These are phyloP conservation scores for Dacryopinax primogenitus DNA, from an alignment of 768 basidiomycete species.

Conservation along the genomic window DNA sequence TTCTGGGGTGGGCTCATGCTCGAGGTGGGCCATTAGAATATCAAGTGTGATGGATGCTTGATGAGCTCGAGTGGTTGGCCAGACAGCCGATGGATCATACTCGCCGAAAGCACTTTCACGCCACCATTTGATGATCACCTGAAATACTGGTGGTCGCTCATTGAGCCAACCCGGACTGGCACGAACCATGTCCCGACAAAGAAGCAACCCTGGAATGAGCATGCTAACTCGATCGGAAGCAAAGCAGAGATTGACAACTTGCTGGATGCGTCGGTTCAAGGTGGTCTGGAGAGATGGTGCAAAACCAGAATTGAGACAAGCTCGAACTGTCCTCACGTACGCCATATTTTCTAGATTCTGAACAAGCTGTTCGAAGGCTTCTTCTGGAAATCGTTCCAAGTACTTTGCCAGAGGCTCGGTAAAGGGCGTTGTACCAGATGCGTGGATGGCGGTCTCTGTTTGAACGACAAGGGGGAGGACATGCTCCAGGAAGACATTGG, in stretches of 20 bases:
- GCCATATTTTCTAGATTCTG: constrained; percentile 62
- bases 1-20: neutral
- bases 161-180: neutral
- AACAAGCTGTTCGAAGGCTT: constrained; percentile 77
- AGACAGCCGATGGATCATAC: neutral
- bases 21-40: neutral
- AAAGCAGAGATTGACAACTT: neutral
- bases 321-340: constrained; percentile 71
- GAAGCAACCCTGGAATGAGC: neutral
- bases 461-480: constrained; percentile 82
- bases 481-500: constrained; percentile 79
- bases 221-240: neutral
- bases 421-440: constrained; percentile 79
- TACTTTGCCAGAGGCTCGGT: constrained; percentile 85
- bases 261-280: neutral
- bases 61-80: neutral
- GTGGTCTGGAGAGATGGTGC: constrained; percentile 44
- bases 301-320: constrained; percentile 62
- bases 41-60: neutral
- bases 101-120: neutral
- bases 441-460: constrained; percentile 83
- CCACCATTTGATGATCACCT: constrained; percentile 2
- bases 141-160: constrained; percentile 1
- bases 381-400: constrained; percentile 75
- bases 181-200: neutral